Conservation (phyloP, 306 rosid genomes). For the Aeschynomene evenia region DNA sequence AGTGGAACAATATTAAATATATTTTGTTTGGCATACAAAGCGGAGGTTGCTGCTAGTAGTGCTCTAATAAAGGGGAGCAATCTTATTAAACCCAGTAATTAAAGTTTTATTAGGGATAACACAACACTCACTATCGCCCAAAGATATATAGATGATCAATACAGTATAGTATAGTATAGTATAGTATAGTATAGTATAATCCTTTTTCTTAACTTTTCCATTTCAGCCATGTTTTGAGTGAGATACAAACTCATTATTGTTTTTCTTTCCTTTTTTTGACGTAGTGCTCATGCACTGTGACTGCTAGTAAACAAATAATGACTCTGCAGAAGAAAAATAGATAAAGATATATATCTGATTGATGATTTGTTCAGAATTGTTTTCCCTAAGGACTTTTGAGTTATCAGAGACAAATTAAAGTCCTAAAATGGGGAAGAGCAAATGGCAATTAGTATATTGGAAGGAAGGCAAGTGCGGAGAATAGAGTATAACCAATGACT, state of each 20-base stretch:
- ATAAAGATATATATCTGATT: too few species aligned
- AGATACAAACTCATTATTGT: neutral
- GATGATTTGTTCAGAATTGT: neutral
- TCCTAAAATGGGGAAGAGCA: neutral
- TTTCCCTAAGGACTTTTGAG: neutral
- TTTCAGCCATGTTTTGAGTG: neutral
- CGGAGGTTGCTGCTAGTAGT: neutral
- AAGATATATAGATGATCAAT: too few species aligned
- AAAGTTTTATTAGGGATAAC: neutral
- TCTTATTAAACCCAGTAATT: neutral
- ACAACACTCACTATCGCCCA: neutral
- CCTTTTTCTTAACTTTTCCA: neutral
- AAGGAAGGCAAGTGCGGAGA: too few species aligned
- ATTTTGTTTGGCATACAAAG: neutral
- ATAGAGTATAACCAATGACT: too few species aligned
- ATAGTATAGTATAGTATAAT: too few species aligned
- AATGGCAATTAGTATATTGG: neutral
- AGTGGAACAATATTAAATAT: neutral
- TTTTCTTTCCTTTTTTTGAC: too few species aligned
- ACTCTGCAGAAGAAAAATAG: too few species aligned
- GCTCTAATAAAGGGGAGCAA: conserved; percentile 18
- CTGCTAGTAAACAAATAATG: too few species aligned
- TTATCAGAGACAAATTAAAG: neutral
- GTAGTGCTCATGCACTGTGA: too few species aligned
- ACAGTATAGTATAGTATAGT: too few species aligned